Base-by-base conservation (phyloP, 73 alveolate species). In the Tetrahymena elliotti region DNA sequence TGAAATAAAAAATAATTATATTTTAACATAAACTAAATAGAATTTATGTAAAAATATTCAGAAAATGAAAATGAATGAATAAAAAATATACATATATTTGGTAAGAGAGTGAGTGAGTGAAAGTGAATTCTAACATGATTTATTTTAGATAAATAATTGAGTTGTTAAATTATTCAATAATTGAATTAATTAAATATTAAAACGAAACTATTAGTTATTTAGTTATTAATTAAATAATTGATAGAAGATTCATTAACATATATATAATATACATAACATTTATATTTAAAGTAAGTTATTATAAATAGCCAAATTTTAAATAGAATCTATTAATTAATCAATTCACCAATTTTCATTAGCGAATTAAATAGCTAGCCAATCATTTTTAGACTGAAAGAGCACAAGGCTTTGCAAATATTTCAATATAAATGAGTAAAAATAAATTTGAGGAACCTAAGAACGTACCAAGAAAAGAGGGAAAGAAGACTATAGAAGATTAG, bases 401-500 rank as follows among this genome's bases (percentile, higher is more conserved):
- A 47, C 13, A 24, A 68, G 0, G 6, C 34, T 68, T 68, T 27
- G 20, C 24, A 3, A 68, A 68, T 40, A 10, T n/a, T n/a, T n/a
- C n/a, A 68, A 27, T 68, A 0, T 22, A 27, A 22, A 68, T 68
- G 88, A 68, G 88, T 68, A 68, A 68, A 24, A 68, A 68, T 68
- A 68, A 68, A 31, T 68, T 68, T 68, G 88, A 68, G 33, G 88
- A 68, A 10, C 88, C 34, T 0, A 68, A 68, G 88, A 68, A 68
- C n/a, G n/a, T 36, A 27, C 37, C 88, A 27, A 68, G 88, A 31
- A 68, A 68, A 36, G 96, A 94, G 35, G 84, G 54, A 93, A 84
- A 88, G 83, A 38, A 93, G 31, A 94, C 93, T 35, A 41, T 36
- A 20, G 96, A 94, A 34, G 96, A 94, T 52, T 40, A 94, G 84